These are phyloP conservation scores for Dipodascus albidus DNA, from an alignment of 805 yeast species.

Conservation along the genomic window DNA sequence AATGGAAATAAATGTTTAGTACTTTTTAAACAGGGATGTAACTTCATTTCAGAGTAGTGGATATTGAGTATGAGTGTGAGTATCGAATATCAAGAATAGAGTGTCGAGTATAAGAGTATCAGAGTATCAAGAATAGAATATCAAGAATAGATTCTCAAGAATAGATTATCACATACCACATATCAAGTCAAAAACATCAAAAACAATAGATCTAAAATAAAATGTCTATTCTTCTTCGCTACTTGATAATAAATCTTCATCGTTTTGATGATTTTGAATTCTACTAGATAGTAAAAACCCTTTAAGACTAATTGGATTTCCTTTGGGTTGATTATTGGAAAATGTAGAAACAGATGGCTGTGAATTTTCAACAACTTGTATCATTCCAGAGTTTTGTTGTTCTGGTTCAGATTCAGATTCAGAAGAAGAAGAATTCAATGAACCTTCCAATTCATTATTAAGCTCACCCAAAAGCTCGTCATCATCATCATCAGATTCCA, in stretches of 20 bases:
- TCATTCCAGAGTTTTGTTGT: background rate
- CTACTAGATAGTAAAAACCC: background rate
- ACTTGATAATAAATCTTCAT: background rate
- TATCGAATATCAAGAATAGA: no score
- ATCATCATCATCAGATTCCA: background rate
- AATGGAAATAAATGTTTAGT: no score
- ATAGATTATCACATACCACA: no score
- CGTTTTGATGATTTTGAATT: background rate
- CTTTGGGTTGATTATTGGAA: background rate
- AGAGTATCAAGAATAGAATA: no score
- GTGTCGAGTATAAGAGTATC: no score
- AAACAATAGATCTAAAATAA: no score
- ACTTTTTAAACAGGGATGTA: no score
- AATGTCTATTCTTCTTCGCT: background rate
- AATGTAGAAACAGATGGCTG: background rate
- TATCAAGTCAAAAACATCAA: no score
- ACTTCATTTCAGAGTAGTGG: no score
- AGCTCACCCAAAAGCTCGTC: background rate
- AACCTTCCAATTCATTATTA: background rate
- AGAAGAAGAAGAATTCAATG: background rate
- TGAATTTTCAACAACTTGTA: background rate
- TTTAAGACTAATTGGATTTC: background rate
- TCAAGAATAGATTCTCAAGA: no score
- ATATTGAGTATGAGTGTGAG: no score
- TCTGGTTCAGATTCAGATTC: background rate